phyloP scores from a whole-genome alignment of 495 filamentous ascomycete species.

The Penicillium malachiteum region DNA sequence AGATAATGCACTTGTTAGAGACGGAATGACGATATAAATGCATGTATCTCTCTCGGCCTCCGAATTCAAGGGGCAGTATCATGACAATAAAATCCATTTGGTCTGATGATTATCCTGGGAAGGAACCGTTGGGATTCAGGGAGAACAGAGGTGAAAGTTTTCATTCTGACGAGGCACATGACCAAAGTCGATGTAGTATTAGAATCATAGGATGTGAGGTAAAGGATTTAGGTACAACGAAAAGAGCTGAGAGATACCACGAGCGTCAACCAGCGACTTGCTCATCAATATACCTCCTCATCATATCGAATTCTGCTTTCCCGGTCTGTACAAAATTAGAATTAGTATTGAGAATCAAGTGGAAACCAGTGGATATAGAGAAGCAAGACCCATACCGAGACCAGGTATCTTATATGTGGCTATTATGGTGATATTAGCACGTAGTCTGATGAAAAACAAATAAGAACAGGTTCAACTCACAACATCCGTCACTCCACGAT shows the following conservation, averaged over 20 bases:
- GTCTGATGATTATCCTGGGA: no score
- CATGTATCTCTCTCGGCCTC: no score
- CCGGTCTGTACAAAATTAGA: slow-evolving; percentile 39
- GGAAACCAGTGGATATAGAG: not conserved
- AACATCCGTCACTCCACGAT: slow-evolving; percentile 67
- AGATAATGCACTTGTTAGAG: no score
- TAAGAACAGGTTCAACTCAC: slow-evolving; percentile 40
- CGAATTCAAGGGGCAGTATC: no score
- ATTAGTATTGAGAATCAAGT: not conserved
- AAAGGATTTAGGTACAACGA: no score
- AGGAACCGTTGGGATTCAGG: no score
- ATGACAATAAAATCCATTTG: no score
- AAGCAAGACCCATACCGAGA: slow-evolving; percentile 41
- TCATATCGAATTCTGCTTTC: slow-evolving; percentile 59
- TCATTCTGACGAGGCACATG: no score
- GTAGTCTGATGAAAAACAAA: not conserved
- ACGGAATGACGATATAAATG: no score
- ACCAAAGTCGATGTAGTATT: not conserved
- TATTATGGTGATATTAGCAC: slow-evolving; percentile 19
- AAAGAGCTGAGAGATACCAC: not conserved
- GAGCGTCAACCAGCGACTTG: slow-evolving; percentile 28
- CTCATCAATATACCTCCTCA: slow-evolving; percentile 57
- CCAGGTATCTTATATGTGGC: slow-evolving; percentile 59
- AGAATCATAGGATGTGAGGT: no score
- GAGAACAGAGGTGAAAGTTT: no score